These are phyloP conservation scores for Hyphochytrium catenoides DNA, from an alignment of 352 stramenopile species.

Conservation along the genomic window DNA sequence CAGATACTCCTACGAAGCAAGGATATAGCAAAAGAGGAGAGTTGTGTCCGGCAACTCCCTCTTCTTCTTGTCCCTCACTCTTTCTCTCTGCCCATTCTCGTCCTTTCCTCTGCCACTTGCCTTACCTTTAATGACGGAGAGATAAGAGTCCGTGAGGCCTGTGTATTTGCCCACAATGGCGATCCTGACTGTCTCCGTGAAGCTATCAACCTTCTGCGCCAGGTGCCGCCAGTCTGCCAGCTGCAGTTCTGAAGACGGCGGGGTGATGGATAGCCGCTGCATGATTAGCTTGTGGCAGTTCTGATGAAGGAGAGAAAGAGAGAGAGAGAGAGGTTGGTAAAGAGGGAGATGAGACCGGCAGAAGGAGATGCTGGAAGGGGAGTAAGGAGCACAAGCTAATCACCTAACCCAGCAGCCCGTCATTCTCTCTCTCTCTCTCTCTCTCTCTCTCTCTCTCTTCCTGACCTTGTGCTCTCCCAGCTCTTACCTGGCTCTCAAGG, in stretches of 20 bases:
- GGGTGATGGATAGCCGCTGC: no score
- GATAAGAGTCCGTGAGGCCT: constrained; percentile 93
- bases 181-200: constrained; percentile 76
- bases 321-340: no score
- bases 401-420: constrained; percentile 6
- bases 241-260: no score
- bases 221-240: constrained; percentile 61
- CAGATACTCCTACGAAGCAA: no score
- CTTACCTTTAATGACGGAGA: constrained; percentile 98
- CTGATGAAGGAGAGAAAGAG: no score
- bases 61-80: background rate
- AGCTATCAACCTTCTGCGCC: constrained; percentile 76
- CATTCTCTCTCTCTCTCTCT: background rate
- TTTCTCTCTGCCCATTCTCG: constrained; percentile 56
- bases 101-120: no score
- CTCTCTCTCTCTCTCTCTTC: constrained; percentile 4
- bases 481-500: constrained; percentile 77
- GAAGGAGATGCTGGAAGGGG: no score
- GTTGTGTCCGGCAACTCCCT: no score
- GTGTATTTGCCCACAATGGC: constrained; percentile 99
- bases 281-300: no score
- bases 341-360: no score
- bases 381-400: no score
- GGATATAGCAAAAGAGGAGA: no score
- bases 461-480: constrained; percentile 25